Evolutionary conservation across 2,329 filamentous ascomycete genomes (phyloP), one percentile per base, ranked within the genome.

Genomic region (Cordyceps tenuipes): DNA sequence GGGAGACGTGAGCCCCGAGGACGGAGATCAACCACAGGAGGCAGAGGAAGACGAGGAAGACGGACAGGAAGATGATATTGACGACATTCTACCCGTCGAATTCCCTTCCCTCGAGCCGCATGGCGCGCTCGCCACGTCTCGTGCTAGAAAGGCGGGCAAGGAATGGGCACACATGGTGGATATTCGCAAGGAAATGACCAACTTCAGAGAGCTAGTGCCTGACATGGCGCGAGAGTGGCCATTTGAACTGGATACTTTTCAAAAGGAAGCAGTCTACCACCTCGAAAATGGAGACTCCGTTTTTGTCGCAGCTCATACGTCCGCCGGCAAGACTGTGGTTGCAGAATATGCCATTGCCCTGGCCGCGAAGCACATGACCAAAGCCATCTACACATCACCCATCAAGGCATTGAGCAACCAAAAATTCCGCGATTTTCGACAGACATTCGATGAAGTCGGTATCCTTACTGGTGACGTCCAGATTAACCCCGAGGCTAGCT

Each of bases 121-220:
- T 69, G 86, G 87, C n/a, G 82, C 85, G 23, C 82, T 97, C 34
- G 82, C 88, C 21, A 78, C 87, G 56, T 86, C 89, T 9, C 84
- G 85, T 62, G 79, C 86, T 62, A 89, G 87, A 68, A 89, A 88
- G 68, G 85, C 85, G 44, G 89, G 89, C 7, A 87, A 84, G 67
- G 91, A 97, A 75, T 99, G 94, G 93, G 94, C 94, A 56, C 94
- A 99, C 74, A 96, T 99, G 86, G 93, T 99, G 2, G 93, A 99
- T 71, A 88, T 97, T 66, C 92, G 93, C 68, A 85, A 91, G 62
- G 90, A 93, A 57, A 95, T 97, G 68, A 81, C 89, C n/a, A 97
- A 97, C 70, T 97, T 99, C 73, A 80, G 82, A 61, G 93, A 97
- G 63, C 79, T 99, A 43, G 92, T 99, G 8, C 94, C 94, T 0